These are phyloP conservation scores for Fusarium gaditjirri DNA, from an alignment of 2,329 filamentous ascomycete genomes.

Conservation along the genomic window DNA sequence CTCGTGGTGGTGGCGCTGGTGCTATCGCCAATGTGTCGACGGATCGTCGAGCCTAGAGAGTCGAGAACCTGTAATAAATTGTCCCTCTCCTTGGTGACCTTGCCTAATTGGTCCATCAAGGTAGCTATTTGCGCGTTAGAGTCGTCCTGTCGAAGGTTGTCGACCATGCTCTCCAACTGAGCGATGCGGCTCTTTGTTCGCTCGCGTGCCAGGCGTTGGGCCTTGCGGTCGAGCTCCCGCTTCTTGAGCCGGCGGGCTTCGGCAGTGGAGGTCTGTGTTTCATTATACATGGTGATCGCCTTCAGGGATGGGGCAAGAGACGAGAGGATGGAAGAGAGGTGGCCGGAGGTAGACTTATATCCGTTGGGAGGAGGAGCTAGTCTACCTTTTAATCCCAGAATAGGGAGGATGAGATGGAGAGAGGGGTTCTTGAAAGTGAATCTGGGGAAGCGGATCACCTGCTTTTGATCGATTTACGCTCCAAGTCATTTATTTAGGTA, in stretches of 20 bases:
- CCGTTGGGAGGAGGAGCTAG: background rate
- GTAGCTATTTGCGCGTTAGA: constrained; percentile 38
- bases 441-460: constrained; percentile 21
- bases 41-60: constrained; percentile 27
- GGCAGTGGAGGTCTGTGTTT: constrained; percentile 3
- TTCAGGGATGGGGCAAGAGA: constrained; percentile 9
- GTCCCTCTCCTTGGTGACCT: constrained; percentile 42
- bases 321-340: background rate
- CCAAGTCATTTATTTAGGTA: background rate
- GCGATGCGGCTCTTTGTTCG: constrained; percentile 47
- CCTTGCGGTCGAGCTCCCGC: constrained; percentile 48
- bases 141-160: constrained; percentile 40
- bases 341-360: background rate
- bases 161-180: constrained; percentile 46
- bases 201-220: constrained; percentile 47
- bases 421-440: background rate
- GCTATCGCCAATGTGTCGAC: constrained; percentile 24
- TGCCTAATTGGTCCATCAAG: constrained; percentile 43
- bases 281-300: constrained; percentile 24
- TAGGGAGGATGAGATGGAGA: background rate
- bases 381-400: background rate
- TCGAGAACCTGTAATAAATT: constrained; percentile 27
- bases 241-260: constrained; percentile 44
- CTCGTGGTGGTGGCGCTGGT: background rate
- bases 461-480: constrained; percentile 3